These are phyloP conservation scores for Abrus precatorius DNA, from an alignment of 306 rosid genomes.

Conservation along the genomic window DNA sequence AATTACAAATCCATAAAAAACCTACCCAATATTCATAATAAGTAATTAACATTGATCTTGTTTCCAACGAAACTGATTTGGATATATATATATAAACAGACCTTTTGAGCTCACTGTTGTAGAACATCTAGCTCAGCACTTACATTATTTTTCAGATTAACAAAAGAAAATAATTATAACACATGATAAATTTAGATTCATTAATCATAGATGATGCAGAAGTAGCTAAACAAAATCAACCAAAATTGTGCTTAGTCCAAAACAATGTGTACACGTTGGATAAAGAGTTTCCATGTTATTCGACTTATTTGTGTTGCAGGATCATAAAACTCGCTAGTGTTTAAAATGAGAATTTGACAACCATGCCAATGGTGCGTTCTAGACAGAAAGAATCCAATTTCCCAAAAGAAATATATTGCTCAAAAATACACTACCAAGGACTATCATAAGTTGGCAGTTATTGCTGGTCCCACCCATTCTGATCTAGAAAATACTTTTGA, in stretches of 20 bases:
- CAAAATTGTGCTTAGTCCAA: slow-evolving; percentile 8
- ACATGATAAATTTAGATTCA: neutral
- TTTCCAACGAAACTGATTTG: neutral
- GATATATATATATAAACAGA: too few species aligned
- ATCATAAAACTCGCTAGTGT: neutral
- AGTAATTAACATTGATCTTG: neutral
- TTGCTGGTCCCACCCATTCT: slow-evolving; percentile 12
- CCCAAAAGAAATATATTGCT: slow-evolving; percentile 14
- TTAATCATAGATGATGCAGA: too few species aligned
- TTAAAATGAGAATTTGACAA: slow-evolving; percentile 27
- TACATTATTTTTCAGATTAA: neutral
- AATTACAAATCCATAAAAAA: slow-evolving; percentile 43
- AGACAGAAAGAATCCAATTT: slow-evolving; percentile 20
- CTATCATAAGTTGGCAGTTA: slow-evolving; percentile 19
- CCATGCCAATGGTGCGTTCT: neutral
- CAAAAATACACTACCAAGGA: slow-evolving; percentile 24
- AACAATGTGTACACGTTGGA: neutral
- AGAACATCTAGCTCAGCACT: neutral
- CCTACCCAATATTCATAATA: neutral
- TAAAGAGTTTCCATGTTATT: slow-evolving; percentile 1
- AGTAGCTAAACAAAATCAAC: too few species aligned
- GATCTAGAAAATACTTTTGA: slow-evolving; percentile 28
- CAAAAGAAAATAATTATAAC: neutral
- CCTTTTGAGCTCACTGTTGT: neutral
- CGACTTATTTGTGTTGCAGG: slow-evolving; percentile 11